Base-by-base conservation (phyloP, 306 rosid genomes). In the Crotalaria pallida region DNA sequence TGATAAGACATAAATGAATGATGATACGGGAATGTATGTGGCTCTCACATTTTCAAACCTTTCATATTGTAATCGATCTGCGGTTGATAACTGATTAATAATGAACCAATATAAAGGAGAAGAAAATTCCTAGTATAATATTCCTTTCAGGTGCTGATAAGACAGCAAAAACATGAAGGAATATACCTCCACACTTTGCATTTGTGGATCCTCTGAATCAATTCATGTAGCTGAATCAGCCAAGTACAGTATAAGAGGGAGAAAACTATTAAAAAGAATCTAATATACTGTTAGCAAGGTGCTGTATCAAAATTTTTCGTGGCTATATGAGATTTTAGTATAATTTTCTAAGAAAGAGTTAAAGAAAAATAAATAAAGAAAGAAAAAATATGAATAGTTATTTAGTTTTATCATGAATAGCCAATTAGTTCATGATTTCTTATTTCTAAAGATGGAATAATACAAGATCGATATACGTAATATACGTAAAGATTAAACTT, bases 71-170 rank as follows among this genome's bases (percentile, higher is more conserved):
- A n/a, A n/a, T n/a, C n/a, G 59, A 15, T 34, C 72, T 16, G 10
- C 12, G 18, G 24, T 15, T 16, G 40, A 31, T 58, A 7, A 17
- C 16, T 27, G 67, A 27, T 29, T 18, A 12, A 47, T 71, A 48
- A 47, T 10, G 22, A 19, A 44, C 45, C 9, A 1, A 23, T 12
- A 58, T 16, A 18, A 21, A 21, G n/a, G 38, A 67, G 13, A 49
- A 23, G 44, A 49, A 22, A 58, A 33, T 18, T 19, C 29, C n/a
- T n/a, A n/a, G n/a, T n/a, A n/a, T n/a, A n/a, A 73, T 38, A 43
- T 23, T 51, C 62, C 77, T 73, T 63, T 36, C 17, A 16, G 31
- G 26, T 22, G 18, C 15, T 40, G 68, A 75, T 21, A 57, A 65
- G 67, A 65, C 62, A 18, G 36, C 13, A 18, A 48, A 34, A 49